These are phyloP conservation scores for Calonectria honghensis DNA, from an alignment of 2,329 filamentous ascomycete genomes.

Conservation along the genomic window DNA sequence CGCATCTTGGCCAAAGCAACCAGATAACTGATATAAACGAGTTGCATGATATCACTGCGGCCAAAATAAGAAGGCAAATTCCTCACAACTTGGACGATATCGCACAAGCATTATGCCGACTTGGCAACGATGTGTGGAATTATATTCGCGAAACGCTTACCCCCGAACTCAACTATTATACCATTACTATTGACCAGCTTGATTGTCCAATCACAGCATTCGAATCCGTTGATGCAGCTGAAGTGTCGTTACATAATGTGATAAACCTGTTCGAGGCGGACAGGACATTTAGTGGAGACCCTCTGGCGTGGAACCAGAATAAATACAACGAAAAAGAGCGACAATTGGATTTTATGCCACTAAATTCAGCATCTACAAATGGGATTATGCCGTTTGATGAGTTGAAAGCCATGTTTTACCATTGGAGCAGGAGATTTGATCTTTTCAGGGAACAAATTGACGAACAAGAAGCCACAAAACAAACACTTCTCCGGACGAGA, in stretches of 20 bases:
- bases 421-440: slow-evolving; percentile 5
- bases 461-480: neutral
- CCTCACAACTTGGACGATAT: neutral
- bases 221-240: neutral
- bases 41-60: neutral
- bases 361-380: neutral
- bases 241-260: neutral
- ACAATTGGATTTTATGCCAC: neutral
- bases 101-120: neutral
- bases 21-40: no score
- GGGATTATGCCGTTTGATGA: neutral
- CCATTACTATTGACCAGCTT: neutral
- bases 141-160: slow-evolving; percentile 6
- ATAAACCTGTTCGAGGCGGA: slow-evolving; percentile 6
- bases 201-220: neutral
- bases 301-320: slow-evolving; percentile 1
- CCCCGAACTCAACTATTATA: slow-evolving; percentile 5
- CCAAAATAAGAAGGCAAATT: neutral
- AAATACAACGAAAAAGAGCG: neutral
- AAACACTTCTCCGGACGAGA: neutral
- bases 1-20: neutral
- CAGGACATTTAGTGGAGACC: neutral
- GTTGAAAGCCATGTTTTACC: neutral
- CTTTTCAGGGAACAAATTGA: neutral
- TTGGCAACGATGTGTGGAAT: slow-evolving; percentile 5